Base-by-base conservation (phyloP, 1,139 yeast species). In the Diutina catenulata region DNA sequence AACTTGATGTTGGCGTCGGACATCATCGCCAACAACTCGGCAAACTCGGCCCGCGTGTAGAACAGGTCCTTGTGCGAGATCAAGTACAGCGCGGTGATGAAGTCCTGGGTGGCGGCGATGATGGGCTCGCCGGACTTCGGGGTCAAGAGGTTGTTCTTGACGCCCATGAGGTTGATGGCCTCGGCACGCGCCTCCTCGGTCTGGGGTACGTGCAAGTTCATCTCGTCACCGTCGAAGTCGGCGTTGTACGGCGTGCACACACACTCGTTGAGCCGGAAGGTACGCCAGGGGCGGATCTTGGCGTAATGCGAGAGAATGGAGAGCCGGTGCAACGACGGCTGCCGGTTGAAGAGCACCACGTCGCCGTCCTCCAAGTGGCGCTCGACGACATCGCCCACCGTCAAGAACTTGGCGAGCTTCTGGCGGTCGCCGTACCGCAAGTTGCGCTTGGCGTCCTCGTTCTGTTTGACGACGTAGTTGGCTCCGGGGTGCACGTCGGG, bases 241-340 rank as follows among this genome's bases (percentile, higher is more conserved):
- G 99, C 99, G 59, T 93, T 93, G 62, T 91, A 93, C 2, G 98
- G 98, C 0, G 98, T 91, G 67, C 99, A 93, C 13, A 91, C 98
- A 80, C 99, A 93, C 60, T 93, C 99, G 54, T 93, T 93, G 49
- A 93, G 71, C 48, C 99, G 70, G 64, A 93, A 84, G 1, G 99
- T 93, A 64, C 98, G 74, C 98, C 98, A 93, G 1, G 98, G 98
- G 49, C 95, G 74, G 49, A 93, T 79, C 53, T 86, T 88, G 36
- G 96, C 99, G 57, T 80, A 87, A 65, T 93, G 99, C 2, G 96
- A 82, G 47, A 93, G 65, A 60, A 93, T 93, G 3, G 97, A 87
- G 40, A 93, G 67, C 56, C 98, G 74, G 60, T 93, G 99, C 56
- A 93, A 69, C 0, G 98, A 91, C 1, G 99, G 99, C 60, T 93